Base-by-base conservation (phyloP, 2,329 filamentous ascomycete species). In the Scorias spongiosa region DNA sequence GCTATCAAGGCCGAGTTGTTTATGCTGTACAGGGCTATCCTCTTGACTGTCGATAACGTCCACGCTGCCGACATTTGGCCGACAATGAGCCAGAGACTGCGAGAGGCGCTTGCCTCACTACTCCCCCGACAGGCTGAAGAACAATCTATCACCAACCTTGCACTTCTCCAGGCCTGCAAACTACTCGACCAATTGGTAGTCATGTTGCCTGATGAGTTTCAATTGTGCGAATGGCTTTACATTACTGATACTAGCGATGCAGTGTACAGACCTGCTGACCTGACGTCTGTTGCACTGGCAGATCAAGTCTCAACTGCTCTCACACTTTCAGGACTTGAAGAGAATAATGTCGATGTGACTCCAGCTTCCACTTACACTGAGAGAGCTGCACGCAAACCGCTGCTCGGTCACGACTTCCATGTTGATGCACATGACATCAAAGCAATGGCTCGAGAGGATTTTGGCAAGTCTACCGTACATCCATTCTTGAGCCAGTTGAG, bases 161-260 rank as follows among this genome's bases (percentile, higher is more conserved):
- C 83, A 2, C 68, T 95, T 12, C 67, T 98, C 2, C 89, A 98
- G 61, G 88, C 87, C 0, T 95, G 88, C 66, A 98, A 96, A 59
- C 72, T 98, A 2, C 73, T 98, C 2, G 91, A 98, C 57, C 70
- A 87, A 15, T 70, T 98, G n/a, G 74, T 96, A 11, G 80, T 86
- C 38, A 71, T 88, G 7, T 81, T 84, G 4, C 89, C 88, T 0
- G 91, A 98, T 53, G 91, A 98, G 60, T 98, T 96, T 64, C 91
- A 96, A 62, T 75, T 96, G n/a, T 82, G 93, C 56, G 86, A 95
- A 67, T 98, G 91, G 91, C 76, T 96, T 3, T 98, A 94, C 62
- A 80, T 98, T 44, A 93, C 87, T 1, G 91, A 98, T 63, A 96
- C 89, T 11, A 88, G 95, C 50, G 91, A 98, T 55, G 88, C 91